Base-by-base conservation (phyloP, 1,284 basidiomycete genomes). In the Stereum hirsutum region DNA sequence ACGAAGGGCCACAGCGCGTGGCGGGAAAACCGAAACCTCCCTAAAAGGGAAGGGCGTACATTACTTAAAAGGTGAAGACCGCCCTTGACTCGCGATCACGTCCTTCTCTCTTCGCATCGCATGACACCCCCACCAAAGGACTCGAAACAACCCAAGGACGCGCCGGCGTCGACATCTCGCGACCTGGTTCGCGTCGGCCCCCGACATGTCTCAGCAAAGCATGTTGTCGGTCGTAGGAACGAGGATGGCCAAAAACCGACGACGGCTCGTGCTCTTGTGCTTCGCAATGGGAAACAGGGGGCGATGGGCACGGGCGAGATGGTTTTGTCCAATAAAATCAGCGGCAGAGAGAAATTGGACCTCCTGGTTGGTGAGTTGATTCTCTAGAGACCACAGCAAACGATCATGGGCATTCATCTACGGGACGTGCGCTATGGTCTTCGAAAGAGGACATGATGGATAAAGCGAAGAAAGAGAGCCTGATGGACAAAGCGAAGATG, bases 271-370 rank as follows among this genome's bases (percentile, higher is more conserved):
- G 84, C 84, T n/a, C 68, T 88, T 43, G 58, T 85, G 45, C 59
- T 88, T 46, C 72, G 85, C 46, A 82, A 86, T 54, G 81, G 81
- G 31, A 87, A 84, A 54, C 61, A 81, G 59, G 83, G 79, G 4
- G 67, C 79, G 24, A 71, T 69, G 45, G 84, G 84, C 34, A 76
- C 77, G 3, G 84, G 82, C 21, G 82, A 86, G 58, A 23, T 85
- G 31, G 56, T 78, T 37, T 58, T 23, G 3, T n/a, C 73, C 15
- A 63, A 68, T 43, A 81, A 70, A 54, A 72, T 86, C 51, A 76
- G 70, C 45, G 84, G 84, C 1, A 70, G 81, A 53, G 85, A 89
- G 60, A 88, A 88, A 54, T 65, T 88, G 23, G 82, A 86, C 55
- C 68, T 88, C 23, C 62, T 88, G 28, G 82, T 81, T 50, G 83